Evolutionary conservation across 2,329 filamentous ascomycete genomes (phyloP).

Genomic region (Xylariaceae sp.): DNA sequence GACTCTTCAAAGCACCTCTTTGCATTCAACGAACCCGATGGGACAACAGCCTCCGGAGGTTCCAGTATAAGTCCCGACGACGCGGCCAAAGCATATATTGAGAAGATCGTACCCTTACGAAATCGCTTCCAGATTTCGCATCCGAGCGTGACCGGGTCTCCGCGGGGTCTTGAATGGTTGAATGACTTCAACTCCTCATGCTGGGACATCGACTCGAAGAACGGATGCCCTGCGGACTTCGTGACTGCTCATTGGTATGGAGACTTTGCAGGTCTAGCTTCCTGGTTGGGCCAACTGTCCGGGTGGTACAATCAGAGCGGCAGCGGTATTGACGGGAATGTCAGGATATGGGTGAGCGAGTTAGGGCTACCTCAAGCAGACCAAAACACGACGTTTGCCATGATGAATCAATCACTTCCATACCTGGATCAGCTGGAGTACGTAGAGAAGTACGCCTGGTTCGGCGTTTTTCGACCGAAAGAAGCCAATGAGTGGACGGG

Average conservation of each 20-base stretch:
- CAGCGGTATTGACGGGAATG: constrained; percentile 24
- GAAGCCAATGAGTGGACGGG: constrained; percentile 50
- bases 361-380: constrained; percentile 47
- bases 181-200: constrained; percentile 49
- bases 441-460: constrained; percentile 51
- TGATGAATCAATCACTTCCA: constrained; percentile 49
- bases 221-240: constrained; percentile 50
- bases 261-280: constrained; percentile 44
- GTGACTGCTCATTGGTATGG: constrained; percentile 52
- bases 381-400: constrained; percentile 45
- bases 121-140: constrained; percentile 49
- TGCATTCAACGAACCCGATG: constrained; percentile 52
- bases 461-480: constrained; percentile 47
- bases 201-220: constrained; percentile 45
- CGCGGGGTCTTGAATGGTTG: constrained; percentile 48
- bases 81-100: constrained; percentile 48
- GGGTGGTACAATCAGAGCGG: constrained; percentile 45
- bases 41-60: constrained; percentile 47
- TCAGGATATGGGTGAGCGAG: constrained; percentile 50
- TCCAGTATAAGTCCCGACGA: constrained; percentile 48
- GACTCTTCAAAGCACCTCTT: constrained; percentile 48
- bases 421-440: constrained; percentile 45
- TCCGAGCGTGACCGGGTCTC: constrained; percentile 50
- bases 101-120: constrained; percentile 46
- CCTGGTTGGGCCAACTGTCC: constrained; percentile 46